Conservation (phyloP, 1,139 yeast genomes). For the Pichia sp. region DNA sequence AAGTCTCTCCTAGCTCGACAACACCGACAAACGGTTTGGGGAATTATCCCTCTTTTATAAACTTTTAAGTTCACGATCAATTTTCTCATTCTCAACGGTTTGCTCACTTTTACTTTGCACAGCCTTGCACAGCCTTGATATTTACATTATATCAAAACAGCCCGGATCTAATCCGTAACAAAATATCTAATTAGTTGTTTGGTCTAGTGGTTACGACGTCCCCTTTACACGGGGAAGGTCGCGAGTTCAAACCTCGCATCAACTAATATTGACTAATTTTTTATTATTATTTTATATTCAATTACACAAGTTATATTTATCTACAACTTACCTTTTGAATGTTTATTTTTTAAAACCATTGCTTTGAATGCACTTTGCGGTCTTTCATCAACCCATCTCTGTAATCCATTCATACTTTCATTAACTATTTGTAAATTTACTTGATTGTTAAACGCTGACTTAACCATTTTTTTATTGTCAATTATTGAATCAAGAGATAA, state of each 20-base stretch:
- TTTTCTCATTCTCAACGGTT: too few relatives aligned
- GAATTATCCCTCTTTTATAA: too few relatives aligned
- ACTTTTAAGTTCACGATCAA: too few relatives aligned
- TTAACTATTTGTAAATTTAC: constrained; percentile 45
- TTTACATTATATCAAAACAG: too few relatives aligned
- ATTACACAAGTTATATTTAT: not conserved
- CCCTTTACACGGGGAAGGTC: constrained; percentile 36
- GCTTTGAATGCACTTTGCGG: constrained; percentile 54
- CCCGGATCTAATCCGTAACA: too few relatives aligned
- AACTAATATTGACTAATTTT: constrained; percentile 22
- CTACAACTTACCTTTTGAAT: not conserved
- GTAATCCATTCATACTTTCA: constrained; percentile 64
- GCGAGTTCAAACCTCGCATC: constrained; percentile 36
- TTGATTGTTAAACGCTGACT: constrained; percentile 23
- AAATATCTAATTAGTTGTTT: constrained; percentile 31
- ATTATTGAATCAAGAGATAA: constrained; percentile 55
- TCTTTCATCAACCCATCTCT: constrained; percentile 63
- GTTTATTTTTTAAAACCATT: constrained; percentile 11
- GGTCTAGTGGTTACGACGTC: constrained; percentile 36
- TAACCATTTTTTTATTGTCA: constrained; percentile 55
- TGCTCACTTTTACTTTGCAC: too few relatives aligned
- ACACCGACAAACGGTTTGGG: too few relatives aligned
- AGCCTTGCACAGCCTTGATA: too few relatives aligned
- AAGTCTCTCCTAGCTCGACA: too few relatives aligned
- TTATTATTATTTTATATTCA: not conserved